Evolutionary conservation across 202 grass and related monocot genomes (phyloP).

Genomic region (Panicum virgatum): DNA sequence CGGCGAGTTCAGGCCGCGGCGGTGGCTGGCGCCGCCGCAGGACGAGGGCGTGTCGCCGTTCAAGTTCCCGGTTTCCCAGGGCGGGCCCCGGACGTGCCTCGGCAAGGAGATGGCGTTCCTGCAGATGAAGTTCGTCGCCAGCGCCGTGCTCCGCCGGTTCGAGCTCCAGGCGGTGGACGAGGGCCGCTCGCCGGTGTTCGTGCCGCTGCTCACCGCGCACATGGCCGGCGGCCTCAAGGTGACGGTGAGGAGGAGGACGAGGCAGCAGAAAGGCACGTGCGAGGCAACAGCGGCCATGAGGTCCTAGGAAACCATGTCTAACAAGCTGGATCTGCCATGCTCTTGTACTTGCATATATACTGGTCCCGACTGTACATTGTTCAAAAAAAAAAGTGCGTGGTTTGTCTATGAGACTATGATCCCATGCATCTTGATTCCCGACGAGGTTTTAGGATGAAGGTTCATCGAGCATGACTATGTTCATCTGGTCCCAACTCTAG

Average conservation of each 20-base stretch:
- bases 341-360: neutral
- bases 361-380: neutral
- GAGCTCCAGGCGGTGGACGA: neutral
- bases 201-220: neutral
- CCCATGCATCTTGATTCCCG: neutral
- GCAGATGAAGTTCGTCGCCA: constrained; percentile 64
- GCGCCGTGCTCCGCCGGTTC: constrained; percentile 35
- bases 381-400: neutral
- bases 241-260: neutral
- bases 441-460: neutral
- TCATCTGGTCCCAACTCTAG: neutral
- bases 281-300: neutral
- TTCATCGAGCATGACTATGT: neutral
- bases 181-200: neutral
- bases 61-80: constrained; percentile 62
- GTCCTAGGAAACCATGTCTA: neutral
- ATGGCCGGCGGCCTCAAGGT: neutral
- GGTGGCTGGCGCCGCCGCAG: constrained; percentile 33
- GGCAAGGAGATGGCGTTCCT: constrained; percentile 70
- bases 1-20: constrained; percentile 60
- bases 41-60: constrained; percentile 44
- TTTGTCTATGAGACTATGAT: neutral
- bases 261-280: neutral
- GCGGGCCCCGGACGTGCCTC: constrained; percentile 63
- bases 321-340: neutral